Percentiles rank a stretch among this genome's conserved stretches.
Conservation (phyloP, 805 yeast genomes). For the Wickerhamiella kazuoi region DNA sequence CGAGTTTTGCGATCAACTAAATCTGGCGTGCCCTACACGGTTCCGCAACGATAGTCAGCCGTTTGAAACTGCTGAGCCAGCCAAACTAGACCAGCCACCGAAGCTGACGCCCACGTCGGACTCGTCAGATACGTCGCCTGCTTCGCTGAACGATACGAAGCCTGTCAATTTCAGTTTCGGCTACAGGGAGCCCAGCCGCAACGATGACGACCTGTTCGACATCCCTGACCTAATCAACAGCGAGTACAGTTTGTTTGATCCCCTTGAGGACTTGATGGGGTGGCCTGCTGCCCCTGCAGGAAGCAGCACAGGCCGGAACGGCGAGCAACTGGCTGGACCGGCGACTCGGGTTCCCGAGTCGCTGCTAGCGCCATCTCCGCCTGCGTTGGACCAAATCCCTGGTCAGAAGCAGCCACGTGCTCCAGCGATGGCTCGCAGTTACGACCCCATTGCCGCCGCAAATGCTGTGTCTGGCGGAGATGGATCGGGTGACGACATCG, state of each 20-base stretch:
- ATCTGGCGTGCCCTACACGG: conserved; percentile 30
- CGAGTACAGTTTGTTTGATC: conserved; percentile 22
- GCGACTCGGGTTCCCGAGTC: neutral
- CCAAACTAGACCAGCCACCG: neutral
- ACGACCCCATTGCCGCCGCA: neutral
- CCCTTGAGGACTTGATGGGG: conserved; percentile 16
- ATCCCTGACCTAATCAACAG: conserved; percentile 19
- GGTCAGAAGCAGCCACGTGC: too few species aligned
- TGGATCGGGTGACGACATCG: conserved; percentile 13
- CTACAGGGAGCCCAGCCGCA: conserved; percentile 20
- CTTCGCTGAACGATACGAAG: neutral
- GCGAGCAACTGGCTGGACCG: neutral
- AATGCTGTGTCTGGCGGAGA: neutral
- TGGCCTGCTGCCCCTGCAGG: neutral
- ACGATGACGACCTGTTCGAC: conserved; percentile 14
- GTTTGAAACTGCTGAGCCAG: neutral
- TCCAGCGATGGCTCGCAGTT: too few species aligned
- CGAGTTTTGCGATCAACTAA: conserved; percentile 60
- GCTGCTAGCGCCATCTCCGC: neutral
- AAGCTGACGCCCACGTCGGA: neutral
- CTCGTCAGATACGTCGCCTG: neutral
- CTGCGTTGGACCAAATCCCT: too few species aligned
- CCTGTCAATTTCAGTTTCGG: conserved; percentile 5
- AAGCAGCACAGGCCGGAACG: neutral
- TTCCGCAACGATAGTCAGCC: neutral